These are phyloP conservation scores for Saraca asoca DNA, from an alignment of 331 rosid species.

Conservation along the genomic window DNA sequence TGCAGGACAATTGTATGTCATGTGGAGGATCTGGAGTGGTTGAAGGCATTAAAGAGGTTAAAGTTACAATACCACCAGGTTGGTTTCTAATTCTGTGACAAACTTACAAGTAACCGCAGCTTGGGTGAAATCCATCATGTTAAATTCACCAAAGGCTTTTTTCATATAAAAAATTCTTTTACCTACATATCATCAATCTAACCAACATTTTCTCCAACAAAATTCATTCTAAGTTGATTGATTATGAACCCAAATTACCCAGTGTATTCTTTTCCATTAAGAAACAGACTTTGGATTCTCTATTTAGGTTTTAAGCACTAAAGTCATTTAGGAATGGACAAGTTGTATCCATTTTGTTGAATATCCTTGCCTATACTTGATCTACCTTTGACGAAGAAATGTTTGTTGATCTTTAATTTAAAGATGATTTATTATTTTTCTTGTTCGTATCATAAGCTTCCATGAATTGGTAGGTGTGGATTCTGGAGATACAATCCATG, in stretches of 20 bases:
- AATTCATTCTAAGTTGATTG: conserved; percentile 18
- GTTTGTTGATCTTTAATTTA: conserved; percentile 5
- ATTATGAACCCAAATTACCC: not conserved
- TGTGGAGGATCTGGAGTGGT: conserved; percentile 84
- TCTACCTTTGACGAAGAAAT: not conserved
- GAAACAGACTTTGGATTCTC: conserved; percentile 7
- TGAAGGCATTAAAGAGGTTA: conserved; percentile 78
- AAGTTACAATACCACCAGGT: conserved; percentile 93
- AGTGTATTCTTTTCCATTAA: not conserved
- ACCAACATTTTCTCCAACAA: conserved; percentile 14
- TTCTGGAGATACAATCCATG: conserved; percentile 88
- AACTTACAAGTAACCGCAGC: conserved; percentile 18
- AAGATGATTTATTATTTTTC: not conserved
- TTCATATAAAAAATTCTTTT: conserved; percentile 29
- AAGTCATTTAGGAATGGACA: conserved; percentile 17
- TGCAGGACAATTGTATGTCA: conserved; percentile 68
- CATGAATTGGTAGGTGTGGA: conserved; percentile 69
- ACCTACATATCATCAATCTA: not conserved
- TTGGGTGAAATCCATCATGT: conserved; percentile 12
- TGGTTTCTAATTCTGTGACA: conserved; percentile 40
- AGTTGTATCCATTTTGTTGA: conserved; percentile 13
- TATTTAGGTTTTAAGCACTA: conserved; percentile 22
- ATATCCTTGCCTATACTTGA: conserved; percentile 20
- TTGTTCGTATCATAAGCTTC: conserved; percentile 24
- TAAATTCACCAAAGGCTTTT: not conserved